Evolutionary conservation across 371 early-diverging fungal genomes (phyloP), one percentile per base, ranked within the genome.

Genomic region (Thermomucor indicae-seudaticae): DNA sequence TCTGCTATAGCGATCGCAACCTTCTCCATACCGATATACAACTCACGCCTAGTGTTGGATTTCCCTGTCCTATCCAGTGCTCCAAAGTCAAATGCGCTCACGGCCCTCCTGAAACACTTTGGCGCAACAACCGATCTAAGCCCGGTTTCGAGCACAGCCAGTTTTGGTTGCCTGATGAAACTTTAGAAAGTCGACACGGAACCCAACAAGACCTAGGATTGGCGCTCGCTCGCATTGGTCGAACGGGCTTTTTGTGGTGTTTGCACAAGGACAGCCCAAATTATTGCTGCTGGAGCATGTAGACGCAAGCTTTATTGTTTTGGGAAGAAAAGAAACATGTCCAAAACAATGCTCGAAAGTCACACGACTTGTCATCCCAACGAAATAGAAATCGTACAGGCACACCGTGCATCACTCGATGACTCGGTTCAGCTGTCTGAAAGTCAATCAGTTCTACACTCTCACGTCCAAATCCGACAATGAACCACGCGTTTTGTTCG

Each of bases 111-210:
- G 24, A 78, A 80, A 53, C 54, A 67, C 29, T 65, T 80, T 54
- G 85, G 66, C 3, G 52, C 12, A 79, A 79, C 44, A 72, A 84
- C 41, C 69, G 14, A 79, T 86, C 56, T 57, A 68, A 2, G 86
- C 79, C n/a, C 60, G 86, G 16, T 88, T 86, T 58, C n/a, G n/a
- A n/a, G 80, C 84, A 6, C 65, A 73, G 11, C 88, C 86, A 6
- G 88, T 88, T 2, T 79, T n/a, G n/a, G n/a, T n/a, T 79, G 52
- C 86, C 87, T 17, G 88, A 87, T 11, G 71, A 81, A 53, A 78
- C 78, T 86, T 82, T 86, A 85, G 87, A 77, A 77, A 53, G 78
- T 79, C n/a, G 62, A 48, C 11, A 57, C 52, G 3, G 59, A 60
- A 46, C 49, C 64, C 6, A 70, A 71, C 19, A 57, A 67, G 19